phyloP scores from a whole-genome alignment of 2,329 filamentous ascomycete genomes.

The Leptographium procerum region DNA sequence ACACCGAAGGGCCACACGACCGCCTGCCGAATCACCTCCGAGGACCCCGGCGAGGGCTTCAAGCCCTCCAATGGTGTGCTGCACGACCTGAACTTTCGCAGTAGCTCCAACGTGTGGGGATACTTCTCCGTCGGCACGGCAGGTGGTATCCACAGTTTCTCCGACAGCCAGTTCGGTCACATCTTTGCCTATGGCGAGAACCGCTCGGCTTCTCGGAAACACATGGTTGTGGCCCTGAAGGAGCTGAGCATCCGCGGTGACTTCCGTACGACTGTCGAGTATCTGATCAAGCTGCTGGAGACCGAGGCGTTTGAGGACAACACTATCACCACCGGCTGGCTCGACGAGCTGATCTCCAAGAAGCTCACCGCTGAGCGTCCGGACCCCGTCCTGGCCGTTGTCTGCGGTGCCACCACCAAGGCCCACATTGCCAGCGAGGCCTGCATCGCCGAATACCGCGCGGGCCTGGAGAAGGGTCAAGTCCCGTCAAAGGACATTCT shows the following conservation, averaged over 20 bases:
- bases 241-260: conserved; percentile 99
- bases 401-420: conserved; percentile 90
- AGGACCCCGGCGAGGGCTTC: conserved; percentile 97
- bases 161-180: conserved; percentile 96
- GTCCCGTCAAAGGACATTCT: conserved; percentile 93
- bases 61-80: conserved; percentile 98
- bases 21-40: conserved; percentile 96
- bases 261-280: conserved; percentile 96
- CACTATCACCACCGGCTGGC: conserved; percentile 97
- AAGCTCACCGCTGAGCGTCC: conserved; percentile 93
- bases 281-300: conserved; percentile 96
- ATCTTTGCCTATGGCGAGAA: conserved; percentile 99
- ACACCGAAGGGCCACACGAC: conserved; percentile 95
- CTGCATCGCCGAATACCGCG: conserved; percentile 77
- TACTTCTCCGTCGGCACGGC: conserved; percentile 98
- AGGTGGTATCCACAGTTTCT: conserved; percentile 98
- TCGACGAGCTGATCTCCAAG: conserved; percentile 97
- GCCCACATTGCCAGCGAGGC: conserved; percentile 88
- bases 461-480: conserved; percentile 90
- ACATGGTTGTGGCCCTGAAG: conserved; percentile 98
- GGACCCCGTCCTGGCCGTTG: conserved; percentile 84
- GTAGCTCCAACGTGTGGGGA: conserved; percentile 98
- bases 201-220: conserved; percentile 87
- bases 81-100: conserved; percentile 98
- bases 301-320: conserved; percentile 98